A percentile compares a stretch with the other conserved stretches of the same genome.
phyloP scores from a whole-genome alignment of 2,329 filamentous ascomycete genomes.

The Neofusicoccum cordaticola region DNA sequence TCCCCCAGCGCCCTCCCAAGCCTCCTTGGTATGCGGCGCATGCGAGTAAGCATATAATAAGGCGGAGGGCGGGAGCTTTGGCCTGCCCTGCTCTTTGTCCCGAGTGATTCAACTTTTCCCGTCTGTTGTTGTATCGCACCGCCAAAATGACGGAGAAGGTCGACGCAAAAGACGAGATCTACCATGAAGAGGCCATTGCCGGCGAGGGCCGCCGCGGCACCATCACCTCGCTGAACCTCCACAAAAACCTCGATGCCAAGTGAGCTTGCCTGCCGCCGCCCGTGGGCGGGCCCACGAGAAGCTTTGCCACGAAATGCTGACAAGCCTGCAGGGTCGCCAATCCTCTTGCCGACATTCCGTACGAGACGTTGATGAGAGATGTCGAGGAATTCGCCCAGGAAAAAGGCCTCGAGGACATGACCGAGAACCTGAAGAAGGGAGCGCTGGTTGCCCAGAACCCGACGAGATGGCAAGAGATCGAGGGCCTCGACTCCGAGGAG shows the following conservation, averaged over 20 bases:
- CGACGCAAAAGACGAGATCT: conserved; percentile 20
- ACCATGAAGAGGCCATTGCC: conserved; percentile 23
- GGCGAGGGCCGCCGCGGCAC: conserved; percentile 20
- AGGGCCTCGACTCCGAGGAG: conserved; percentile 61
- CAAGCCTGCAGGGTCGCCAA: conserved; percentile 32
- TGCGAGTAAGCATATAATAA: conserved; percentile 5
- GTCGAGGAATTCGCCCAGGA: conserved; percentile 62
- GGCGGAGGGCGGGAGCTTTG: neutral
- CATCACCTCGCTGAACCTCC: conserved; percentile 20
- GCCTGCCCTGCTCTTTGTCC: neutral
- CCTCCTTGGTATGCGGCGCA: neutral
- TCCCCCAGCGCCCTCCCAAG: neutral
- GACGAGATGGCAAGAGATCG: conserved; percentile 46
- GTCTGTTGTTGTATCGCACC: neutral
- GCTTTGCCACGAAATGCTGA: neutral
- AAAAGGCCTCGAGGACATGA: conserved; percentile 58
- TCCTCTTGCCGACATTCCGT: conserved; percentile 55
- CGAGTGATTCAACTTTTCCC: neutral
- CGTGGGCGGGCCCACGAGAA: neutral
- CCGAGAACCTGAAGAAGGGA: conserved; percentile 62
- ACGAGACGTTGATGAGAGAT: conserved; percentile 49
- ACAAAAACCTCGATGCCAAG: conserved; percentile 23
- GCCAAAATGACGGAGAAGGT: conserved; percentile 4
- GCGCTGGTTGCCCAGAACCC: conserved; percentile 69
- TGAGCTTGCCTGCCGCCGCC: conserved; percentile 3